phyloP scores from a whole-genome alignment of 2,329 filamentous ascomycete genomes.

The Calonectria pteridis region DNA sequence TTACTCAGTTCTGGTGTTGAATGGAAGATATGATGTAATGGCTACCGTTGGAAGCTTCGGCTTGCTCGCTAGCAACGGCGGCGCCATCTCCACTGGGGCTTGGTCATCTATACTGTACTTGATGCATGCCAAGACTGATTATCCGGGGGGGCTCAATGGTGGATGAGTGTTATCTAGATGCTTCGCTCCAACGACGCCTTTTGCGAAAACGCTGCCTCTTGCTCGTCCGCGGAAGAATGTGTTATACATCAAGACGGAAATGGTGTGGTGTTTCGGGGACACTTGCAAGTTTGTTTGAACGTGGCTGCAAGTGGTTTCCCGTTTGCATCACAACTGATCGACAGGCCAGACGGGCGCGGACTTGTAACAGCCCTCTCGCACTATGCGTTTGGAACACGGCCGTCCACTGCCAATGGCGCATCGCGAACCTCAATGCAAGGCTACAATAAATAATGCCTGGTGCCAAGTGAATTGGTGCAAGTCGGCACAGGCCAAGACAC shows the following conservation, averaged over 20 bases:
- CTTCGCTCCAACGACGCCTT: background rate
- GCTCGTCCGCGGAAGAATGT: background rate
- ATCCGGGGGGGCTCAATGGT: background rate
- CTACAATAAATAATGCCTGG: background rate
- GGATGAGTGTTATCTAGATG: background rate
- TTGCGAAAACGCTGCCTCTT: background rate
- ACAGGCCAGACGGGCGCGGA: background rate
- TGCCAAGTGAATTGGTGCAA: background rate
- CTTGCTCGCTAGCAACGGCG: slow-evolving; percentile 24
- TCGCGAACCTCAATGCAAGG: background rate
- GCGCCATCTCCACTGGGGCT: slow-evolving; percentile 39
- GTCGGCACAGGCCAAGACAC: background rate
- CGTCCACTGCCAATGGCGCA: background rate
- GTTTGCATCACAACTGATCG: slow-evolving; percentile 1
- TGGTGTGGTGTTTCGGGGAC: slow-evolving; percentile 1
- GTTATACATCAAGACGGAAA: background rate
- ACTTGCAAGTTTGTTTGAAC: background rate
- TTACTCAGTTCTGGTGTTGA: slow-evolving; percentile 17
- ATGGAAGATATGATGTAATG: slow-evolving; percentile 38
- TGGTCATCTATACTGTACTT: slow-evolving; percentile 11
- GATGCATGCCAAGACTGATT: slow-evolving; percentile 10
- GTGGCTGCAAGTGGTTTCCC: background rate
- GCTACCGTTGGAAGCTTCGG: slow-evolving; percentile 25
- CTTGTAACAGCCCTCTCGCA: background rate
- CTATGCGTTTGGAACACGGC: background rate